Conservation (phyloP, 805 yeast genomes). For the Pichia californica region DNA sequence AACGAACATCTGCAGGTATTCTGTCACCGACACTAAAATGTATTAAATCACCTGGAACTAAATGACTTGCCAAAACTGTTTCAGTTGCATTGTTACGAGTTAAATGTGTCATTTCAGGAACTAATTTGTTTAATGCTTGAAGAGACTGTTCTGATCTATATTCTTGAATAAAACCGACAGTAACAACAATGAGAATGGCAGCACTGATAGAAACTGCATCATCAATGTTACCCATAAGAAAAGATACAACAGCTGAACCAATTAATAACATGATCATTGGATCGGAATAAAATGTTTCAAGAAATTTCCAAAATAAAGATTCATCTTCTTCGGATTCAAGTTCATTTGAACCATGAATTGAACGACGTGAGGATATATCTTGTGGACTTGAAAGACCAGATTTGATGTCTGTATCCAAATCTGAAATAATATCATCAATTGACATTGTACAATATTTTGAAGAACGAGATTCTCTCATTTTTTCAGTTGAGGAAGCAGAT, state of each 20-base stretch:
- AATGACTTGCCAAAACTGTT: conserved; percentile 74
- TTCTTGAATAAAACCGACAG: conserved; percentile 97
- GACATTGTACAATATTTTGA: conserved; percentile 55
- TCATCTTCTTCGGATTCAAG: conserved; percentile 74
- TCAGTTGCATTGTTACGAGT: conserved; percentile 75
- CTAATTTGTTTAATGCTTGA: conserved; percentile 86
- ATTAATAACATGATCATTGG: conserved; percentile 83
- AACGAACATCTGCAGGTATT: conserved; percentile 90
- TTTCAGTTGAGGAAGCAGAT: conserved; percentile 13
- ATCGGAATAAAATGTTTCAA: conserved; percentile 79
- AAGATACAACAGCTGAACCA: conserved; percentile 82
- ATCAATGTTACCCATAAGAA: conserved; percentile 91
- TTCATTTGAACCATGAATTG: conserved; percentile 77
- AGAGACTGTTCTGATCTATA: conserved; percentile 91
- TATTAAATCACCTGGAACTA: conserved; percentile 96
- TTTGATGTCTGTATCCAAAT: conserved; percentile 52
- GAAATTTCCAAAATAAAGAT: conserved; percentile 59
- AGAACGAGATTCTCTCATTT: conserved; percentile 32
- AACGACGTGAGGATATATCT: conserved; percentile 66
- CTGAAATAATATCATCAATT: conserved; percentile 56
- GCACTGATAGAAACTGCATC: conserved; percentile 92
- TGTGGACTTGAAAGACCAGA: conserved; percentile 62
- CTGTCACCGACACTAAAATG: conserved; percentile 89
- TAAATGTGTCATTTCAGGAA: conserved; percentile 94
- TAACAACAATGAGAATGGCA: conserved; percentile 88